Base-by-base conservation (phyloP, 495 filamentous ascomycete genomes). In the Echria macrotheca region DNA sequence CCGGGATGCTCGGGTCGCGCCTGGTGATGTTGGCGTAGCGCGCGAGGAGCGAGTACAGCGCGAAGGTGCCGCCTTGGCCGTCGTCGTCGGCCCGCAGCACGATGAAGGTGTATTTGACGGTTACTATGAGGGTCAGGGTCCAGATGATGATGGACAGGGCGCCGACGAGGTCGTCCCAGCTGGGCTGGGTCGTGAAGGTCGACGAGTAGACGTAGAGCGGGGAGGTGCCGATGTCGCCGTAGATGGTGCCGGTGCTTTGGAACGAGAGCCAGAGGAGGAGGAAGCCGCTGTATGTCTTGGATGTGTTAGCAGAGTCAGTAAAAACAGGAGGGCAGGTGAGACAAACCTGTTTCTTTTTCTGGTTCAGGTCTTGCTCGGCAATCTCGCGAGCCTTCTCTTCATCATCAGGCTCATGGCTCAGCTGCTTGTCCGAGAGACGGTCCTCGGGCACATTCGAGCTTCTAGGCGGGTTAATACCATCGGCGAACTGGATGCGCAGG, bases 121-220 rank as follows among this genome's bases (percentile, higher is more conserved):
- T 84, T 17, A 89, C 83, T 72, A 88, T 86, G 45, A 88, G 67
- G 15, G 79, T 83, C 23, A 89, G 59, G 2, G 81, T 73, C 85
- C 85, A 89, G 39, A 88, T 78, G 42, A 89, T 79, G 48, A 89
- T 72, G 11, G 85, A 89, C 2, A 86, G 68, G 0, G 79, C 84
- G 6, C 84, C 84, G 49, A 89, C 66, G 0, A 89, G 74, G 58
- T 86, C 80, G 28, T 81, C 71, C 52, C 79, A 71, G 18, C 69
- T 73, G 2, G 85, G 85, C 11, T 71, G 61, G 7, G 62, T 66
- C 37, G 71, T 68, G 60, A 87, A 87, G 2, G 83, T 87, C 18
- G 83, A 85, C 11, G 83, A 86, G 59, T 65, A 87, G 43, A 86
- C 84, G 54, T 87, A 87, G 17, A 87, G 75, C 11, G 84, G 85